phyloP scores from a whole-genome alignment of 192 early-diverging fungal genomes.

The Coemansia interrupta region DNA sequence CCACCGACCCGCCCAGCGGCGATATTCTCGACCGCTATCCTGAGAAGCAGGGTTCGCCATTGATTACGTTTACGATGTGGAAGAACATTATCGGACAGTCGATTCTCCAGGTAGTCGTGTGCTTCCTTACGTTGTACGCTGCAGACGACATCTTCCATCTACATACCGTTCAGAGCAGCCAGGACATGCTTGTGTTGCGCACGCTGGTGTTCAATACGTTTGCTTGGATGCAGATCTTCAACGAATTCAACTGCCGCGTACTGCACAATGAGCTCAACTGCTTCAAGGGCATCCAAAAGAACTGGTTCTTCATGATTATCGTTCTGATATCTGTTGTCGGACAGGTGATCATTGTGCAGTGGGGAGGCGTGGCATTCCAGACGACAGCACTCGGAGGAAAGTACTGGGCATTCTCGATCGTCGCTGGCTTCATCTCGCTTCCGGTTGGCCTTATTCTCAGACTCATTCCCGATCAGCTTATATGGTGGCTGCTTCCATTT shows the following conservation, averaged over 20 bases:
- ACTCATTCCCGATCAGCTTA: conserved; percentile 74
- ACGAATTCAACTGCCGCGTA: conserved; percentile 83
- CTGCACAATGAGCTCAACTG: conserved; percentile 80
- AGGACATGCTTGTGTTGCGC: conserved; percentile 57
- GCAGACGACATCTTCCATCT: conserved; percentile 63
- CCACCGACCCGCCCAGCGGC: conserved; percentile 86
- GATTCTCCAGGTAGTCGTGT: conserved; percentile 81
- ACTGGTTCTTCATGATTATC: conserved; percentile 79
- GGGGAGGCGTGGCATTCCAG: conserved; percentile 85
- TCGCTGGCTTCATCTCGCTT: conserved; percentile 73
- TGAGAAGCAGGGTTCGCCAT: conserved; percentile 70
- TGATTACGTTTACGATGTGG: conserved; percentile 92
- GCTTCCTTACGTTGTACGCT: conserved; percentile 69
- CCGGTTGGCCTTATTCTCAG: conserved; percentile 83
- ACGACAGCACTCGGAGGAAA: conserved; percentile 61
- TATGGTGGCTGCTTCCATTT: conserved; percentile 54
- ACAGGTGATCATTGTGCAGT: conserved; percentile 87
- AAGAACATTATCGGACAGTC: conserved; percentile 92
- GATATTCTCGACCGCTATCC: conserved; percentile 87
- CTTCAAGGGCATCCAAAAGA: conserved; percentile 72
- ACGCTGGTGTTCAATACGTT: conserved; percentile 92
- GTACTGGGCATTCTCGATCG: conserved; percentile 82
- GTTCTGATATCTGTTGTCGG: conserved; percentile 67
- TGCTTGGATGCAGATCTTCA: conserved; percentile 86
- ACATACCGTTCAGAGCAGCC: conserved; percentile 39